Conservation (phyloP, 1,139 yeast genomes). For the Yamadazyma membranifaciens region DNA sequence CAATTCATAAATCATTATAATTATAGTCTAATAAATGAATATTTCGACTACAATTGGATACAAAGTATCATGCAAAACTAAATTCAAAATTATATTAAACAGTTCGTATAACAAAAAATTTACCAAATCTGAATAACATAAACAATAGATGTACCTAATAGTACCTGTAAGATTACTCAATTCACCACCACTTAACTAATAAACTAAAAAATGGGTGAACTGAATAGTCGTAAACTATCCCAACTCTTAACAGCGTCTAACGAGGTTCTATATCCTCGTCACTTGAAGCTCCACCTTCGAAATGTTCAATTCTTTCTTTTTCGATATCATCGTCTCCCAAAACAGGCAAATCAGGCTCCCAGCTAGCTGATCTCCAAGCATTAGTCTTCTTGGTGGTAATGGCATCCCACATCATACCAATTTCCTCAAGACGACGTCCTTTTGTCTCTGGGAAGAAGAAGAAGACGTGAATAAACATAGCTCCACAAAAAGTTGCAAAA, state of each 20-base stretch:
- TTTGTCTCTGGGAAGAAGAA: conserved; percentile 67
- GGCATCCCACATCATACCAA: conserved; percentile 55
- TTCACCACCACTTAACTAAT: too few relatives aligned
- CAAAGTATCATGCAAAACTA: conserved; percentile 4
- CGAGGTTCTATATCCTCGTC: not conserved
- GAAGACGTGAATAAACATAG: conserved; percentile 60
- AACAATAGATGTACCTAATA: not conserved
- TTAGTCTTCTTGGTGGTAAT: conserved; percentile 40
- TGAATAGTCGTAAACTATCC: too few relatives aligned
- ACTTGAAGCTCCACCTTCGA: conserved; percentile 11
- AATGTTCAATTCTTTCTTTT: conserved; percentile 13
- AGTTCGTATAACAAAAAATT: conserved; percentile 5
- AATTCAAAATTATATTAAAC: conserved; percentile 8
- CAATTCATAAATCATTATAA: conserved; percentile 3
- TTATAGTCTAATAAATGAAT: not conserved
- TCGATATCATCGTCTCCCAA: conserved; percentile 36
- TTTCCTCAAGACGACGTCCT: conserved; percentile 63
- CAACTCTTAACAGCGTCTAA: not conserved
- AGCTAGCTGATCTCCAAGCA: conserved; percentile 53
- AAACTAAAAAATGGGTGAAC: too few relatives aligned
- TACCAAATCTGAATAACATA: conserved; percentile 6
- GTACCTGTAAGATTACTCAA: too few relatives aligned
- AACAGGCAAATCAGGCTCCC: conserved; percentile 42
- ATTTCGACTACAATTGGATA: too few relatives aligned
- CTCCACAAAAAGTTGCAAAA: conserved; percentile 48